Evolutionary conservation across 345 rosid species (phyloP), one percentile per base, ranked within the genome.

Genomic region (Murraya koenigii): DNA sequence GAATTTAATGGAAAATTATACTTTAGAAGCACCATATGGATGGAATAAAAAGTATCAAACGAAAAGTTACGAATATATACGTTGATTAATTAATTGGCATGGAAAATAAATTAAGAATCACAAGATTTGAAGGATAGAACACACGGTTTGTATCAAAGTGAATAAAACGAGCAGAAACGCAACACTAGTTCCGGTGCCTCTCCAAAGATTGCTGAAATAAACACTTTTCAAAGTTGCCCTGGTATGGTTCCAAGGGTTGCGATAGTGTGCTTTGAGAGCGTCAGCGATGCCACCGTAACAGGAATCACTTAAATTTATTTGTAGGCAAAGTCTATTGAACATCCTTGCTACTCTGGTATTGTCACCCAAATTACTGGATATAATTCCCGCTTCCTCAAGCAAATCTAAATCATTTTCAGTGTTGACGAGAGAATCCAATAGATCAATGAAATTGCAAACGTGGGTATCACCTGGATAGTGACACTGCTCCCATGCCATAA

Each of bases 401-500:
- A 79, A 44, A 30, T 58, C 49, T 58, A 79, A 74, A 38, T 79
- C 81, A 41, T 73, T 35, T 11, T 54, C 73, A 10, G 67, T 73
- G 20, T 73, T 26, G 19, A 79, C 58, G 13, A 73, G 71, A 6
- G 4, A 3, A 30, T 47, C 72, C 72, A 22, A 52, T 17, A 65
- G 67, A 17, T 28, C 6, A 22, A 78, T 19, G 47, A 28, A 66
- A 39, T n/a, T 47, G 77, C 77, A 72, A 0, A 73, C 68, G 36
- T 56, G 44, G 2, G 68, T 56, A 5, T 73, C 68, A 2, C 28
- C 2, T 2, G 66, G 77, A 33, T 73, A 72, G 19, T 73, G 74
- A 25, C 72, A 78, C 20, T 63, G 76, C 67, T 72, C 77, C 2
- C 54, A 49, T 1, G 77, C 77, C 81, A 78, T 79, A 7, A 73